Evolutionary conservation across 164 flowering plant species (phyloP).

Genomic region (Sedum album): DNA sequence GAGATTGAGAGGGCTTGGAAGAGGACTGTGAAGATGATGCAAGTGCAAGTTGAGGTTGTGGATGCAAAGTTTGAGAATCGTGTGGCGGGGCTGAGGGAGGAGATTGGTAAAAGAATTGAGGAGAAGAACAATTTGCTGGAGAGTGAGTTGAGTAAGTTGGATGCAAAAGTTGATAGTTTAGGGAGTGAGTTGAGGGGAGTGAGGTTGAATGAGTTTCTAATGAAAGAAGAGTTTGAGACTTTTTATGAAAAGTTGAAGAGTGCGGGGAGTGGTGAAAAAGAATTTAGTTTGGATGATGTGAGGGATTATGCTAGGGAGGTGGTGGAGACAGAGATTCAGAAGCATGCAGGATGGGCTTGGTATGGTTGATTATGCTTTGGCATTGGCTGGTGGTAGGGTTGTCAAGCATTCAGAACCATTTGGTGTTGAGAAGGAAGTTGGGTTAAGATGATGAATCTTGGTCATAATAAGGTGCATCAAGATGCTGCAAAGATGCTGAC

Average conservation of each 20-base stretch:
- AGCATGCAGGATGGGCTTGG: constrained; percentile 87
- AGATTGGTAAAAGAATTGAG: constrained; percentile 25
- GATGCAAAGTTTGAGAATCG: constrained; percentile 30
- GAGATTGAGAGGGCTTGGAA: constrained; percentile 52
- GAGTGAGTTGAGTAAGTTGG: constrained; percentile 29
- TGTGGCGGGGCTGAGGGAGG: constrained; percentile 22
- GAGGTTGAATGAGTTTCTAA: constrained; percentile 23
- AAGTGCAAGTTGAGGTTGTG: constrained; percentile 60
- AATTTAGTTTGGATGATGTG: constrained; percentile 43
- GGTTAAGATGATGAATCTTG: constrained; percentile 10
- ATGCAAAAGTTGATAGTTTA: constrained; percentile 19
- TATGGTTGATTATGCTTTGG: constrained; percentile 72
- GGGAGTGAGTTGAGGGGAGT: constrained; percentile 28
- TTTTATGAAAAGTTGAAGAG: constrained; percentile 26
- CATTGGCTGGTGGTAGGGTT: constrained; percentile 54
- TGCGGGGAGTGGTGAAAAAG: constrained; percentile 14
- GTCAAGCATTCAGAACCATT: constrained; percentile 60
- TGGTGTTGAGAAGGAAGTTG: constrained; percentile 25
- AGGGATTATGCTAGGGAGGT: constrained; percentile 51
- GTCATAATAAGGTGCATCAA: constrained; percentile 24
- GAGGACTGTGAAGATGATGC: constrained; percentile 51
- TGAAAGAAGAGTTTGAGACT: constrained; percentile 46
- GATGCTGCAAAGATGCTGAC: constrained; percentile 55
- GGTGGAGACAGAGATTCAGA: constrained; percentile 63
- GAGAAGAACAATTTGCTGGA: constrained; percentile 15